These are phyloP conservation scores for Colletotrichum paranaense DNA, from an alignment of 2,329 filamentous ascomycete genomes.

Conservation along the genomic window DNA sequence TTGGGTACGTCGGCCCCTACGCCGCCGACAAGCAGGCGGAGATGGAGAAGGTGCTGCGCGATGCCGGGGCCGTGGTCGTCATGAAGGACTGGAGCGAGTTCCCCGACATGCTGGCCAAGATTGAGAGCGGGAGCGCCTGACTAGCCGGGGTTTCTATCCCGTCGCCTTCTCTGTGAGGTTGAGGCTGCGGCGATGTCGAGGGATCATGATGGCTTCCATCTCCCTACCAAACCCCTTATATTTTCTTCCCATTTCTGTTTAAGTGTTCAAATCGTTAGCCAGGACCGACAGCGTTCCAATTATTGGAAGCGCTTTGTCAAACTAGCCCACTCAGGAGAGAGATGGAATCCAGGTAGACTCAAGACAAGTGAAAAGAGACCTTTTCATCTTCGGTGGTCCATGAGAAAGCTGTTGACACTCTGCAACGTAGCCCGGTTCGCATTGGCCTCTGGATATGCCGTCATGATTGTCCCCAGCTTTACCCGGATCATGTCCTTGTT, in stretches of 20 bases:
- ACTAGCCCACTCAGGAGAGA: neutral
- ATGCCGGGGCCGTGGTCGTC: conserved; percentile 71
- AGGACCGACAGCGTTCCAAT: neutral
- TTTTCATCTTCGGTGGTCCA: conserved; percentile 63
- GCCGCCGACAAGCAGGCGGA: conserved; percentile 68
- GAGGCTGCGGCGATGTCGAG: neutral
- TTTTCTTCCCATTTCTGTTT: neutral
- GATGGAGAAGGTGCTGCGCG: conserved; percentile 71
- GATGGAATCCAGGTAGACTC: conserved; percentile 4
- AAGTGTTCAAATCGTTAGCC: neutral
- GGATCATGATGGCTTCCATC: neutral
- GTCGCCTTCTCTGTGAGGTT: conserved; percentile 26
- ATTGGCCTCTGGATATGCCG: conserved; percentile 81
- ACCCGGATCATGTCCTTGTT: conserved; percentile 83
- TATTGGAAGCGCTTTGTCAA: conserved; percentile 1
- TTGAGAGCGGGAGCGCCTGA: conserved; percentile 42
- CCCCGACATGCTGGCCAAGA: conserved; percentile 56
- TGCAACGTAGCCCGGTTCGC: conserved; percentile 88
- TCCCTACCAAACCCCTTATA: neutral
- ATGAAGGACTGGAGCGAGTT: conserved; percentile 72
- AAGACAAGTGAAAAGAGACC: neutral
- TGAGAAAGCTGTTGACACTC: conserved; percentile 90
- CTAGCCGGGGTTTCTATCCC: conserved; percentile 31
- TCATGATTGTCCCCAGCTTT: conserved; percentile 85
- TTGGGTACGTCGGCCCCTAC: conserved; percentile 90